Base-by-base conservation (phyloP, 345 rosid species). In the Salix exigua region DNA sequence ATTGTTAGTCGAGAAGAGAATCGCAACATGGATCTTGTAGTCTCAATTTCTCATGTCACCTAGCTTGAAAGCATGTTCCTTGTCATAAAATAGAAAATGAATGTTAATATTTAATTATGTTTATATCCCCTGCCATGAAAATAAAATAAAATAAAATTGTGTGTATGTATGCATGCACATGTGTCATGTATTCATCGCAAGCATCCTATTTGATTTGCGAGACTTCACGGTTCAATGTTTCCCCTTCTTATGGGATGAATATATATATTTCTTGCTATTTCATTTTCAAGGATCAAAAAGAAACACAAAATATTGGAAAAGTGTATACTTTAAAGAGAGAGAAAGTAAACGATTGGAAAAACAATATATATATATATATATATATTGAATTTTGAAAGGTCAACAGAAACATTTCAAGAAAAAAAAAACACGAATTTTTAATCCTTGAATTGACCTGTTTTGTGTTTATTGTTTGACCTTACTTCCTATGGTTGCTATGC, bases 281-380 rank as follows among this genome's bases (percentile, higher is more conserved):
- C 58, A 18, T 51, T 51, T 18, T 18, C 58, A 51, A 51, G 1
- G n/a, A 6, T 46, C 4, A 46, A 14, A 2, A n/a, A 51, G 58
- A 2, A 8, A 33, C 35, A 33, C 44, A 12, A 44, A 3, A 44
- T 44, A 44, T 6, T 5, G 3, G 7, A 17, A 19, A 55, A n/a
- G 0, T 2, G 1, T 5, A 55, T 13, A 1, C n/a, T 55, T 55
- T 0, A 4, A 21, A n/a, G 28, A 55, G 1, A 8, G 1, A 2
- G 62, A 55, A 1, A 55, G 2, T 40, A 9, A 9, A 14, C 1
- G 18, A 1, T 1, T 21, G 62, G 26, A 2, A 9, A 1, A n/a
- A 9, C 12, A 55, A 8, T 2, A 30, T 31, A 31, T n/a, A n/a
- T n/a, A 3, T 58, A n/a, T n/a, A n/a, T 28, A 28, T 23, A 21